Evolutionary conservation across 495 filamentous ascomycete genomes (phyloP).

Genomic region (Aspergillus conjunctus): DNA sequence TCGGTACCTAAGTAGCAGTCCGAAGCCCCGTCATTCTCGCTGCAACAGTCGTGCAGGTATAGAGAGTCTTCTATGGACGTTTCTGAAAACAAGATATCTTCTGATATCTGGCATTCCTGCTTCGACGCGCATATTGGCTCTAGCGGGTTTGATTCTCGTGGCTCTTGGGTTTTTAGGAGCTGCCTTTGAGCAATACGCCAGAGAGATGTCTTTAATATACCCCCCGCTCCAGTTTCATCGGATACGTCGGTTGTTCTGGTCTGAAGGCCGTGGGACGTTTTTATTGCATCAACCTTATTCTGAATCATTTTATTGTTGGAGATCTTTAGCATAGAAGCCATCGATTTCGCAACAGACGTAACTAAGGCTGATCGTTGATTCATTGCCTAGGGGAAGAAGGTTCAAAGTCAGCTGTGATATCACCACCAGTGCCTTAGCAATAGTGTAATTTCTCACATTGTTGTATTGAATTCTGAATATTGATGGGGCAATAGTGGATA

Average conservation of each 20-base stretch:
- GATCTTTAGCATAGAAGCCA: conserved; percentile 33
- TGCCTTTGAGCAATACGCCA: conserved; percentile 35
- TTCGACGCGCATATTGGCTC: not conserved
- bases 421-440: not conserved
- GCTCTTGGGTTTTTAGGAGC: conserved; percentile 21
- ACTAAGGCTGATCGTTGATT: conserved; percentile 41
- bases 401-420: conserved; percentile 11
- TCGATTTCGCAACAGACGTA: conserved; percentile 38
- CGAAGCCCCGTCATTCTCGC: not conserved
- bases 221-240: not conserved
- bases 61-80: not conserved
- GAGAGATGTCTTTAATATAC: conserved; percentile 27
- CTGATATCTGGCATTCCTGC: not conserved
- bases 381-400: conserved; percentile 34
- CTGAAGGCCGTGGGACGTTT: not conserved
- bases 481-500: conserved; percentile 36
- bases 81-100: conserved; percentile 6
- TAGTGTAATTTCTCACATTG: conserved; percentile 30
- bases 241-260: not conserved
- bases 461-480: conserved; percentile 41
- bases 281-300: conserved; percentile 13
- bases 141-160: conserved; percentile 8
- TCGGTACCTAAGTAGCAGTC: conserved; percentile 12
- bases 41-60: not conserved
- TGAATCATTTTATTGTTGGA: conserved; percentile 21